Base-by-base conservation (phyloP, 345 rosid genomes). In the Populus pruinosa region DNA sequence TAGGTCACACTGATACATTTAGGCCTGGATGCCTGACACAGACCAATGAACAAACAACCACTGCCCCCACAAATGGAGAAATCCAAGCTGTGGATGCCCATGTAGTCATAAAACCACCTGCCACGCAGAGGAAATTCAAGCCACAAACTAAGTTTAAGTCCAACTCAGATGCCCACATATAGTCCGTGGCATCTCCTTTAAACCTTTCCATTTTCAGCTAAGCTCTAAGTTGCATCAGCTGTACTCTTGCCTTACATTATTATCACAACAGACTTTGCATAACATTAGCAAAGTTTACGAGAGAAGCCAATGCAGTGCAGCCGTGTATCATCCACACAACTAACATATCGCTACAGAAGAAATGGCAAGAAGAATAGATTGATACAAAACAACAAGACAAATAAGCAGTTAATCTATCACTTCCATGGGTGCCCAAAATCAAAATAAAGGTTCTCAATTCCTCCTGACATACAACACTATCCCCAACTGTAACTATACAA, bases 401-500 rank as follows among this genome's bases (percentile, higher is more conserved):
- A 47, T 39, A 67, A 13, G 10, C 27, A 66, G 65, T 62, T 72
- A 55, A 71, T 61, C 36, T 35, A 67, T 73, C 67, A 68, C 17
- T 77, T 74, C 35, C 78, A 61, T 68, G 76, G 77, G 70, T 65
- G 80, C 73, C 39, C n/a, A 39, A 71, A 69, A 50, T 69, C 74
- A 81, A 81, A 11, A 72, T 79, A 79, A 73, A 41, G 74, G 74
- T 41, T 41, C 44, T 41, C 44, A 41, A 41, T 41, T 70, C 61
- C 61, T 73, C 79, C 44, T 49, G 43, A 79, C 78, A 66, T 67
- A 81, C 73, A 81, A 62, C 78, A 72, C 39, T 11, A 56, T 43
- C 67, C 80, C 83, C 78, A 47, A 21, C 71, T 74, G 55, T 56
- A 67, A 77, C 86, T 83, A 75, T 86, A 83, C 86, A 81, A 16